Evolutionary conservation across 2,329 filamentous ascomycete genomes (phyloP), one percentile per base, ranked within the genome.

Genomic region (Diaporthe helianthi): DNA sequence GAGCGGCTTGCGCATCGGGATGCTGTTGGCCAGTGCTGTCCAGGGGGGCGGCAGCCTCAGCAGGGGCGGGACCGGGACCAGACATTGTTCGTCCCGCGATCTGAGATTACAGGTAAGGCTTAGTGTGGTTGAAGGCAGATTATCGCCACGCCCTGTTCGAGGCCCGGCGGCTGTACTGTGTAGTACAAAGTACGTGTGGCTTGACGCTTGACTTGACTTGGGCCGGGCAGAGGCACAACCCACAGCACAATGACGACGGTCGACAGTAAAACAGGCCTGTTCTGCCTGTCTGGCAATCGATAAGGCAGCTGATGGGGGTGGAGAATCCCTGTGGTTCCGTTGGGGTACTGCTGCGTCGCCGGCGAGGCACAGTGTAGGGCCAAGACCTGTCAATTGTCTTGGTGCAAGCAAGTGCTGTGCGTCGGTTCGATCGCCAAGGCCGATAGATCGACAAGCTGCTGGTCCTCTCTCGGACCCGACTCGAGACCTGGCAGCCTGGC

Each of bases 191-290:
- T 36, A 38, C 47, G 47, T 41, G 61, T 63, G 61, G 61, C 61
- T 51, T n/a, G 46, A 41, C 61, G 61, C 61, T 65, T 65, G 61
- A 38, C 24, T 49, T 68, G 54, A 49, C 33, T 24, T 68, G 66
- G 54, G 64, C 33, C 29, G 22, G 33, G 9, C 38, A 52, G 22
- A 41, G n/a, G 68, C 17, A 51, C 36, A 12, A 46, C 31, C 31
- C 9, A 60, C 36, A 49, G 63, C 54, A 54, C 68, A 33, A 54
- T 67, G 63, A 69, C 68, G 68, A 69, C 68, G 54, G 53, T 26
- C 44, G 29, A 36, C 41, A 33, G 46, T 7, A 36, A 26, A 46
- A 33, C 54, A 46, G 12, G 58, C 58, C 58, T 63, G 58, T 47
- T 15, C 12, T 7, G 58, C 58, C 58, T 63, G 58, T 47, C 36